phyloP scores from a whole-genome alignment of 2,329 filamentous ascomycete species.

The Sporothrix curviconia region DNA sequence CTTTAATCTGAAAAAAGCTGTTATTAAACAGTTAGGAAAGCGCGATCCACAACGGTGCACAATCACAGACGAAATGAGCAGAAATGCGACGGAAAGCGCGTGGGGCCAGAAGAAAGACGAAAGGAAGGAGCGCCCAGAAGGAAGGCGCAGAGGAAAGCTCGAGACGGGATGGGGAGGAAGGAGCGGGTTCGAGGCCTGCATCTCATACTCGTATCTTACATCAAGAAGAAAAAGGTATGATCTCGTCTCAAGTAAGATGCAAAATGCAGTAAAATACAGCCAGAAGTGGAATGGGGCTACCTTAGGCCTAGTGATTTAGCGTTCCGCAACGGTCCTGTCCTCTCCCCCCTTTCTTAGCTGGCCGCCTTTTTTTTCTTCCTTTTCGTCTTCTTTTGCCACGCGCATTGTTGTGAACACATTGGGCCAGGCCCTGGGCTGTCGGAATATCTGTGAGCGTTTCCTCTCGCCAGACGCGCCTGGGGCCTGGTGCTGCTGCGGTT shows the following conservation, averaged over 20 bases:
- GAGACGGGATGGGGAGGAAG: neutral
- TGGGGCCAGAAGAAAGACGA: neutral
- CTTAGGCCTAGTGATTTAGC: neutral
- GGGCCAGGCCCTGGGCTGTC: neutral
- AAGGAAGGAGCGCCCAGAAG: neutral
- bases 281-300: neutral
- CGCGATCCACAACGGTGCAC: slow-evolving; percentile 8
- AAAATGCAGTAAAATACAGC: neutral
- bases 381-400: too few species aligned
- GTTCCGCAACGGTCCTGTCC: slow-evolving; percentile 5
- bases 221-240: neutral
- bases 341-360: neutral
- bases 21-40: slow-evolving; percentile 6
- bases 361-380: neutral
- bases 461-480: slow-evolving; percentile 3
- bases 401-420: neutral
- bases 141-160: neutral
- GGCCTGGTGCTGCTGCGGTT: too few species aligned
- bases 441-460: neutral
- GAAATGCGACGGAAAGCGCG: neutral
- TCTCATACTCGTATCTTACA: too few species aligned
- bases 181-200: neutral
- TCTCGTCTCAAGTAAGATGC: too few species aligned
- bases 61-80: slow-evolving; percentile 6
- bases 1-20: neutral